phyloP scores from a whole-genome alignment of 441 rosid species.

The Erysimum cheiri region DNA sequence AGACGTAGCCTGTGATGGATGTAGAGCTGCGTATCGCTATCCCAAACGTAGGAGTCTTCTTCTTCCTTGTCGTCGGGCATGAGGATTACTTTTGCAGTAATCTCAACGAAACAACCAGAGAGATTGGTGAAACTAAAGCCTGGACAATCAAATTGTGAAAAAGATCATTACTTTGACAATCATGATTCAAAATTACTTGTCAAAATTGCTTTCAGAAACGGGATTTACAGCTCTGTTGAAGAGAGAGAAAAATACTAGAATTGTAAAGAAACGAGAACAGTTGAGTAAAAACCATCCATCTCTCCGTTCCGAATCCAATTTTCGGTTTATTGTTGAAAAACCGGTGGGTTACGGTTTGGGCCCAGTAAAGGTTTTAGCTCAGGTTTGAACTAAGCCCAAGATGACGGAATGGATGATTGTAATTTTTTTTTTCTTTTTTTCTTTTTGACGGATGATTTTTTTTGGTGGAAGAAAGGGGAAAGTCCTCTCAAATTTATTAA shows the following conservation, averaged over 20 bases:
- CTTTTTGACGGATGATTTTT: too few relatives aligned
- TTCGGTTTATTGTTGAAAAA: not conserved
- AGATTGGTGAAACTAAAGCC: constrained; percentile 5
- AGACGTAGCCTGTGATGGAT: constrained; percentile 68
- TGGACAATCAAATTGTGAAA: not conserved
- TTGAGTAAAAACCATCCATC: not conserved
- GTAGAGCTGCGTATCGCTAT: constrained; percentile 63
- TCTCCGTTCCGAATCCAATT: not conserved
- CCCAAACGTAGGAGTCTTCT: constrained; percentile 69
- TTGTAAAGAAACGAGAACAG: not conserved
- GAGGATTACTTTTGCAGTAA: constrained; percentile 4
- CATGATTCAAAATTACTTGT: not conserved
- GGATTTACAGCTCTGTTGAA: not conserved
- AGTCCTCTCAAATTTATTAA: too few relatives aligned
- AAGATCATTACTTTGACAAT: not conserved
- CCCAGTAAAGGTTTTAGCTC: constrained; percentile 10
- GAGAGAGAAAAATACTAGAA: too few relatives aligned
- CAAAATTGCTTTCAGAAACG: not conserved
- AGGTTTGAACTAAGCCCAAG: too few relatives aligned
- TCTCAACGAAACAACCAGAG: constrained; percentile 21
- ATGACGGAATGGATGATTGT: not conserved
- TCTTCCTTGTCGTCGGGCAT: constrained; percentile 49
- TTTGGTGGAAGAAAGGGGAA: too few relatives aligned
- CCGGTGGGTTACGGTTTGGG: constrained; percentile 22
- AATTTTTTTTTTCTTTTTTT: too few relatives aligned